Evolutionary conservation across 805 yeast species (phyloP).

Genomic region (Lachancea kluyveri): DNA sequence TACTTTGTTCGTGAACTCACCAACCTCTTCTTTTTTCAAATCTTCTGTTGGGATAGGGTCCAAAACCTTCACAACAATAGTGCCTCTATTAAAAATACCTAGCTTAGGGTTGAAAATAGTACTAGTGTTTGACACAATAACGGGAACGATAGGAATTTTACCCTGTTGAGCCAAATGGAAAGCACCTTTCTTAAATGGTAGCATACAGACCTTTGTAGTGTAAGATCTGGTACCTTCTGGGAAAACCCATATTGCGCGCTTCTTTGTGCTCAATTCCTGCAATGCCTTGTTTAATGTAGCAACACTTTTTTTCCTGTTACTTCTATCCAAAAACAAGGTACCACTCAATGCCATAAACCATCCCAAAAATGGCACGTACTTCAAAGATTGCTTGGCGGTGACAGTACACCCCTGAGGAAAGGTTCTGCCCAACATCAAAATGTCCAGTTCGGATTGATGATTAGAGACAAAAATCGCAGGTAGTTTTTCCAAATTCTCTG

Average conservation of each 20-base stretch:
- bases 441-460: conserved; percentile 88
- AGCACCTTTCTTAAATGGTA: conserved; percentile 96
- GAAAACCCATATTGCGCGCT: conserved; percentile 80
- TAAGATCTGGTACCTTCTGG: conserved; percentile 98
- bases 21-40: conserved; percentile 65
- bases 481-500: conserved; percentile 45
- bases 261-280: conserved; percentile 47
- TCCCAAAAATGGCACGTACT: conserved; percentile 84
- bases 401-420: conserved; percentile 89
- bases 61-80: conserved; percentile 69
- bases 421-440: conserved; percentile 69
- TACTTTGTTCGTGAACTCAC: conserved; percentile 48
- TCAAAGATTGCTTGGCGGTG: conserved; percentile 82
- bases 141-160: conserved; percentile 80
- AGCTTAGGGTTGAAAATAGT: conserved; percentile 55
- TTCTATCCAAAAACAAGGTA: conserved; percentile 84
- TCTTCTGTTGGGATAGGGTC: conserved; percentile 74
- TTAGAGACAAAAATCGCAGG: conserved; percentile 84
- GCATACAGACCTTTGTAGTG: conserved; percentile 54
- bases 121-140: conserved; percentile 82
- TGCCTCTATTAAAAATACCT: conserved; percentile 69
- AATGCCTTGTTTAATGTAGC: conserved; percentile 69
- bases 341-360: conserved; percentile 95
- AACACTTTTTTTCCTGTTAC: conserved; percentile 68
- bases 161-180: conserved; percentile 96